Percentiles rank a stretch among this genome's conserved stretches.
phyloP scores from a whole-genome alignment of 768 basidiomycete species.

The Amanita phalloides region DNA sequence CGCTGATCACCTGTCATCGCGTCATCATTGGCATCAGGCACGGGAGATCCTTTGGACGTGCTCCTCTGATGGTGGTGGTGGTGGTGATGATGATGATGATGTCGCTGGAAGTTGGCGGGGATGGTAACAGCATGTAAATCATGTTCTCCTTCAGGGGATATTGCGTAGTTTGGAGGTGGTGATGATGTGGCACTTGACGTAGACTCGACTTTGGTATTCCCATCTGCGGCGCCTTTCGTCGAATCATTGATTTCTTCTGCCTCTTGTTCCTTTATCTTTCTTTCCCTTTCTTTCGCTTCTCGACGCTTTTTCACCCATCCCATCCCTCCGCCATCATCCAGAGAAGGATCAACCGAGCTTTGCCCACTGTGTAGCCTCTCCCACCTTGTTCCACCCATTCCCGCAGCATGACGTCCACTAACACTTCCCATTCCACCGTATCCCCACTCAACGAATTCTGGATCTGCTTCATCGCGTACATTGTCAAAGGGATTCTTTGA shows the following conservation, averaged over 20 bases:
- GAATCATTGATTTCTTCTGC: not conserved
- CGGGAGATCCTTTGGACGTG: not conserved
- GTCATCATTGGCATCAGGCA: not conserved
- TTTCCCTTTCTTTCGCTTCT: constrained; percentile 45
- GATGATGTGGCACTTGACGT: not conserved
- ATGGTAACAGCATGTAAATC: constrained; percentile 23
- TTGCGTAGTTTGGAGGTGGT: not conserved
- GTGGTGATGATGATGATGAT: constrained; percentile 9
- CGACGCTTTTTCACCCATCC: constrained; percentile 65
- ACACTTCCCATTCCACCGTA: constrained; percentile 77
- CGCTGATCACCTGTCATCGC: not conserved
- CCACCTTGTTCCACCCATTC: constrained; percentile 20
- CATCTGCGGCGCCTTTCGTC: not conserved
- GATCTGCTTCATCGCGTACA: constrained; percentile 49
- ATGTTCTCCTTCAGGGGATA: constrained; percentile 15
- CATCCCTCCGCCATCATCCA: constrained; percentile 80
- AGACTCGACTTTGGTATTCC: not conserved
- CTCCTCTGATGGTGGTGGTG: constrained; percentile 5
- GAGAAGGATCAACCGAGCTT: constrained; percentile 1
- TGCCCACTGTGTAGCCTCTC: constrained; percentile 22
- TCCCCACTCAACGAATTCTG: constrained; percentile 90
- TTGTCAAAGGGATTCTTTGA: constrained; percentile 50
- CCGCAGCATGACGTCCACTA: constrained; percentile 27
- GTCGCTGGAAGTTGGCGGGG: constrained; percentile 17
- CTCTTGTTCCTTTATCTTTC: constrained; percentile 18